These are phyloP conservation scores for Arthrobotrys sphaeroides DNA, from an alignment of 2,329 filamentous ascomycete species.

Conservation along the genomic window DNA sequence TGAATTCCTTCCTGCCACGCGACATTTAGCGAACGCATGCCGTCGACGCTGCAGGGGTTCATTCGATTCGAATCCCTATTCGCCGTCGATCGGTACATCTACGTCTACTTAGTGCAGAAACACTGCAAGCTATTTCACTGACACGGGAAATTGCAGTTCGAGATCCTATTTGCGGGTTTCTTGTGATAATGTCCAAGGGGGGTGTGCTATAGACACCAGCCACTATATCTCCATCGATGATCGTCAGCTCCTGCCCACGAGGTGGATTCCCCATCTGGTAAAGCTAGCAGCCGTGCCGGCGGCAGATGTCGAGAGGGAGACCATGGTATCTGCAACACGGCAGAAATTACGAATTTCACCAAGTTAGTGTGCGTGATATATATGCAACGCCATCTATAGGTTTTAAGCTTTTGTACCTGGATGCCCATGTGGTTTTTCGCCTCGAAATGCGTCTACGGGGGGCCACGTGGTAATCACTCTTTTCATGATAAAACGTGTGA, in stretches of 20 bases:
- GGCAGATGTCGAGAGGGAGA: slow-evolving; percentile 11
- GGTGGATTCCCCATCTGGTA: slow-evolving; percentile 23
- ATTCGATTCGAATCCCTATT: slow-evolving; percentile 38
- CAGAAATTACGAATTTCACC: slow-evolving; percentile 40
- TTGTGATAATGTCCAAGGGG: slow-evolving; percentile 11
- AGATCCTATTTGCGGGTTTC: slow-evolving; percentile 24
- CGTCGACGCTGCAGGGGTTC: slow-evolving; percentile 20
- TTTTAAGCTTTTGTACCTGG: slow-evolving; percentile 25
- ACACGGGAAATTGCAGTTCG: slow-evolving; percentile 41
- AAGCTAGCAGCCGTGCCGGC: slow-evolving; percentile 28
- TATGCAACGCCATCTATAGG: slow-evolving; percentile 34
- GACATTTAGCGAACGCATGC: slow-evolving; percentile 36
- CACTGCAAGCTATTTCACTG: slow-evolving; percentile 41
- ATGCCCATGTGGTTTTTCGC: slow-evolving; percentile 25
- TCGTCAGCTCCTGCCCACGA: slow-evolving; percentile 20
- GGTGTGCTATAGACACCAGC: slow-evolving; percentile 15
- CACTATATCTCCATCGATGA: slow-evolving; percentile 23
- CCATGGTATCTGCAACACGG: slow-evolving; percentile 2
- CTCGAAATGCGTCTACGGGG: slow-evolving; percentile 21
- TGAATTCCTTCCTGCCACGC: slow-evolving; percentile 27
- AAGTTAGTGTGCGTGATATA: slow-evolving; percentile 14
- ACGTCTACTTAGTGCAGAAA: slow-evolving; percentile 8
- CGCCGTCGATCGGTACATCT: slow-evolving; percentile 19
- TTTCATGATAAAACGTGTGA: slow-evolving; percentile 20
- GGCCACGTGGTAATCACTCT: slow-evolving; percentile 39